Evolutionary conservation across 1,139 yeast species (phyloP).

Genomic region (Blastobotrys illinoisensis): DNA sequence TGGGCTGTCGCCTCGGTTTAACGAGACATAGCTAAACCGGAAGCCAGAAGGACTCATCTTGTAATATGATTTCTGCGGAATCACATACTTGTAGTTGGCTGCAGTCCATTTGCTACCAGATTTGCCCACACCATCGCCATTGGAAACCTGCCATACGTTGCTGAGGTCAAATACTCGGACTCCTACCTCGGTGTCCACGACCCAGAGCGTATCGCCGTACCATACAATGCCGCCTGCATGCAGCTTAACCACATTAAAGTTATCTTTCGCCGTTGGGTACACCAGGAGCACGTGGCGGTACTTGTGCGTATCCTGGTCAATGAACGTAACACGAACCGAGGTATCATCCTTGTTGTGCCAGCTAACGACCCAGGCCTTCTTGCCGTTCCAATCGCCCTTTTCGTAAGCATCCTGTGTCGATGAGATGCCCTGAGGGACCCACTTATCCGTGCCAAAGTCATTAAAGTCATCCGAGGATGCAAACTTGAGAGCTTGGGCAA

Average conservation of each 20-base stretch:
- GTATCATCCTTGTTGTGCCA: constrained; percentile 8
- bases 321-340: constrained; percentile 8
- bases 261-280: constrained; percentile 10
- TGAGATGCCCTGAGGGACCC: constrained; percentile 12
- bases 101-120: constrained; percentile 9
- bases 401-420: constrained; percentile 11
- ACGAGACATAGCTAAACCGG: constrained; percentile 3
- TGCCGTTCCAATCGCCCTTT: constrained; percentile 12
- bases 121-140: constrained; percentile 9
- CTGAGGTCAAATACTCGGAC: constrained; percentile 9
- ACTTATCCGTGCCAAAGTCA: constrained; percentile 7
- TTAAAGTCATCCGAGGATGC: constrained; percentile 6
- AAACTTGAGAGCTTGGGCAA: constrained; percentile 8
- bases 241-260: constrained; percentile 8
- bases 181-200: constrained; percentile 9
- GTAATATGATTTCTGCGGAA: constrained; percentile 11
- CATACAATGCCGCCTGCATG: constrained; percentile 13
- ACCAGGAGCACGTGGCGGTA: constrained; percentile 11
- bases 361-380: constrained; percentile 7
- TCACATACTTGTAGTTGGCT: constrained; percentile 10
- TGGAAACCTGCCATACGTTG: constrained; percentile 9
- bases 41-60: constrained; percentile 3
- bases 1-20: constrained; percentile 9
- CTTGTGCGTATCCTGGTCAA: constrained; percentile 7
- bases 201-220: constrained; percentile 12